phyloP scores from a whole-genome alignment of 106 monocot genomes.

The Iris macrosiphon region DNA sequence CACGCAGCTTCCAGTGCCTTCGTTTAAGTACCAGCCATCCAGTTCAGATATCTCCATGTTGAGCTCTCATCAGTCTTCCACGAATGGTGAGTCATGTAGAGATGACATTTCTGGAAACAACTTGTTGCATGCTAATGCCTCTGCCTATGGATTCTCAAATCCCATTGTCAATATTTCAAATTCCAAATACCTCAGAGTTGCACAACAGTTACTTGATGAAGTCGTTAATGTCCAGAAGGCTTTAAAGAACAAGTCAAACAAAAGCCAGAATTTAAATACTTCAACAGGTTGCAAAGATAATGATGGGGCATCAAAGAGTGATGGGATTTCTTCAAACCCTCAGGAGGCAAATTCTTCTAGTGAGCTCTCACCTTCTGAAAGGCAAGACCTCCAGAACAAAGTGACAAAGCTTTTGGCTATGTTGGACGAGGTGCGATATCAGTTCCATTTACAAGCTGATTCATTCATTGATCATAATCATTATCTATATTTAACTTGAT shows the following conservation, averaged over 20 bases:
- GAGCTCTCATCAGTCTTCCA: constrained; percentile 13
- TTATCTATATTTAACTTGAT: too few species aligned
- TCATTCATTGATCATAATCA: too few species aligned
- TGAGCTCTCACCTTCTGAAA: constrained; percentile 58
- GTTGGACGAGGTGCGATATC: constrained; percentile 86
- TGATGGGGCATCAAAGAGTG: constrained; percentile 46
- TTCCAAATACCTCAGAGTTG: constrained; percentile 71
- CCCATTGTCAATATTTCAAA: constrained; percentile 27
- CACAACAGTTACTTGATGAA: constrained; percentile 77
- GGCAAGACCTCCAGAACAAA: constrained; percentile 82
- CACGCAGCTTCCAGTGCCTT: constrained; percentile 46
- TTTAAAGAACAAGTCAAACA: constrained; percentile 44
- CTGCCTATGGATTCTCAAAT: constrained; percentile 26
- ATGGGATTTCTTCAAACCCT: constrained; percentile 21
- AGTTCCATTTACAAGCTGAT: too few species aligned
- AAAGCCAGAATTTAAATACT: constrained; percentile 13
- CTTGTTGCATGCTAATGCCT: constrained; percentile 17
- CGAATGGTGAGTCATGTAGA: constrained; percentile 17
- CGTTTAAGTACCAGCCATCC: too few species aligned
- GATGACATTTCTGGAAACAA: constrained; percentile 45
- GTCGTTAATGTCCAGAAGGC: constrained; percentile 66
- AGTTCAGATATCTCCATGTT: constrained; percentile 46
- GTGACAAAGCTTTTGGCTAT: constrained; percentile 80
- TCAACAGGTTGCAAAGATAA: constrained; percentile 28
- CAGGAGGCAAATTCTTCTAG: constrained; percentile 29